Evolutionary conservation across 2,329 filamentous ascomycete genomes (phyloP).

Genomic region (Fusarium proliferatum): DNA sequence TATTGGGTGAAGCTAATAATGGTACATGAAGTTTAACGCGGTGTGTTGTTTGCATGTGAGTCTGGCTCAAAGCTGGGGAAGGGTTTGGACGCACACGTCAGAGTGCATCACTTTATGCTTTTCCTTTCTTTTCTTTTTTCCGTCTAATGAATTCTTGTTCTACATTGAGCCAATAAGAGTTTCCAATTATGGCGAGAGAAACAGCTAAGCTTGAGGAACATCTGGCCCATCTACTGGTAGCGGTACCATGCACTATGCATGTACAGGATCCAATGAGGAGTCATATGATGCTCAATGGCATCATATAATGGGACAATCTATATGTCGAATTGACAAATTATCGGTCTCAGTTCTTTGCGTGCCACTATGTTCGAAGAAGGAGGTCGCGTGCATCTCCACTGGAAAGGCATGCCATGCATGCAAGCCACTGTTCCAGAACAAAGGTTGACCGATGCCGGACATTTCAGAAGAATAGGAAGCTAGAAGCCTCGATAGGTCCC

Average conservation of each 20-base stretch:
- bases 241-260: not conserved
- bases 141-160: not conserved
- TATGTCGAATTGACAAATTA: not conserved
- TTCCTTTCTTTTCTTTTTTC: constrained; percentile 4
- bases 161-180: not conserved
- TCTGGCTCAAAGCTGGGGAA: constrained; percentile 7
- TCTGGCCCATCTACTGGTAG: not conserved
- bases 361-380: not conserved
- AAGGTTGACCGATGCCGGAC: not conserved
- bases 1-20: constrained; percentile 6
- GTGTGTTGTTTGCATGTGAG: constrained; percentile 29
- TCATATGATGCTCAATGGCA: constrained; percentile 20
- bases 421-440: constrained; percentile 18
- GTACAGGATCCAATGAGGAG: not conserved
- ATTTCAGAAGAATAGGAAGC: not conserved
- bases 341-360: not conserved
- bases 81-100: constrained; percentile 14
- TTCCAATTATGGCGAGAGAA: not conserved
- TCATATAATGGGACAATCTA: constrained; percentile 9
- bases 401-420: not conserved
- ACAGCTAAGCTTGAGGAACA: not conserved
- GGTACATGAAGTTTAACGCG: not conserved
- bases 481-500: not conserved
- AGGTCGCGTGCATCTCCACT: constrained; percentile 30
- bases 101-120: constrained; percentile 9